These are phyloP conservation scores for Coemansia sp. DNA, from an alignment of 192 early-diverging fungal genomes.

Conservation along the genomic window DNA sequence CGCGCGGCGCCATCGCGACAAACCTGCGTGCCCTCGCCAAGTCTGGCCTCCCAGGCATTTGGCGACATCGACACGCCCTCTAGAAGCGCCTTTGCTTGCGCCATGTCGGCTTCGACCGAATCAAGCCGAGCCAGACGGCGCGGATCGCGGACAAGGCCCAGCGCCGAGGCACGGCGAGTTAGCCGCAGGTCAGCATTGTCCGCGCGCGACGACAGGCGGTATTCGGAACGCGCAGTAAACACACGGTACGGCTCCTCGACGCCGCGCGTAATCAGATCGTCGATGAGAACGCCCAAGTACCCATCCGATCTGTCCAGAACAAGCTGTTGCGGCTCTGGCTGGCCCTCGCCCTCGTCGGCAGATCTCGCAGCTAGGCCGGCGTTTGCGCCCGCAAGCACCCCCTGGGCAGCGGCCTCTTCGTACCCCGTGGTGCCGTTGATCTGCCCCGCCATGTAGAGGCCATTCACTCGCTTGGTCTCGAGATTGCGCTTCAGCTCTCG, in stretches of 20 bases:
- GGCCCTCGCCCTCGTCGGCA: neutral
- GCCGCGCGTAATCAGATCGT: conserved; percentile 78
- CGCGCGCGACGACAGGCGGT: conserved; percentile 68
- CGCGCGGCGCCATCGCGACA: conserved; percentile 38
- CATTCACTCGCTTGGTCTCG: conserved; percentile 74
- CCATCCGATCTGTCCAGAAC: conserved; percentile 71
- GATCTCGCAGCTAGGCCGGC: conserved; percentile 61
- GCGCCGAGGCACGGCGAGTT: conserved; percentile 64
- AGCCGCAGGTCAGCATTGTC: conserved; percentile 78
- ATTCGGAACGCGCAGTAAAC: conserved; percentile 81
- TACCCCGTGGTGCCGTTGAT: conserved; percentile 89
- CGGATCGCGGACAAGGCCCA: conserved; percentile 55
- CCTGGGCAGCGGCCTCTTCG: conserved; percentile 80
- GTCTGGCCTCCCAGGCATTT: conserved; percentile 54
- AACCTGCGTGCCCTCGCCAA: conserved; percentile 29
- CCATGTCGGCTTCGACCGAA: conserved; percentile 50
- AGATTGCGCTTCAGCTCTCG: conserved; percentile 71
- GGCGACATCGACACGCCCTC: conserved; percentile 52
- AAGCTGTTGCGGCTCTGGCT: conserved; percentile 47
- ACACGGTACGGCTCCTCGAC: conserved; percentile 81
- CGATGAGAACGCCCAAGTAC: conserved; percentile 78
- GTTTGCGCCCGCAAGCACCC: conserved; percentile 74
- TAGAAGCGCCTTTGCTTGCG: conserved; percentile 52
- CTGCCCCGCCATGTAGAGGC: conserved; percentile 78
- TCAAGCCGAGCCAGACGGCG: conserved; percentile 38